Conservation (phyloP, 306 rosid genomes). For the Clitoria ternatea region DNA sequence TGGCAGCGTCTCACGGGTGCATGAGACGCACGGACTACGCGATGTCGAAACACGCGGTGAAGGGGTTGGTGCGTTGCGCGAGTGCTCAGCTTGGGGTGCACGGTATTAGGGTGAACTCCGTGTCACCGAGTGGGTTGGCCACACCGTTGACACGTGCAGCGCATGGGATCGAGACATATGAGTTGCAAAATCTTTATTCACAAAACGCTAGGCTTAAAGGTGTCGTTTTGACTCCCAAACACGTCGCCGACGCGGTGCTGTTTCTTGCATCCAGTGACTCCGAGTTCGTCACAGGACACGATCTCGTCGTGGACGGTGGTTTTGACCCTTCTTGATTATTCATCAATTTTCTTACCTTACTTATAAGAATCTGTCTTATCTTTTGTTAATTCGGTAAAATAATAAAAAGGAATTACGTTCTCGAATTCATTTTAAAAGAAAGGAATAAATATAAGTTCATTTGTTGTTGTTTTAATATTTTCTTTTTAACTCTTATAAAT, state of each 20-base stretch:
- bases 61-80: slow-evolving; percentile 43
- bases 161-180: neutral
- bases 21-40: slow-evolving; percentile 14
- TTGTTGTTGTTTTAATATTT: too few relatives aligned
- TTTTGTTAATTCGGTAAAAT: too few relatives aligned
- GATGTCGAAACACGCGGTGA: slow-evolving; percentile 68
- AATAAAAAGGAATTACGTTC: too few relatives aligned
- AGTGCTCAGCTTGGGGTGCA: slow-evolving; percentile 6
- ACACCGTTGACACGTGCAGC: slow-evolving; percentile 28
- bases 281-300: slow-evolving; percentile 43
- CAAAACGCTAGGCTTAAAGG: slow-evolving; percentile 35
- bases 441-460: too few relatives aligned
- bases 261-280: slow-evolving; percentile 45
- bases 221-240: slow-evolving; percentile 26
- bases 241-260: slow-evolving; percentile 48
- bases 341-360: too few relatives aligned
- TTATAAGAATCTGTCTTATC: too few relatives aligned
- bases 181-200: neutral
- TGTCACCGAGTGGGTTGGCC: slow-evolving; percentile 39
- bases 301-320: slow-evolving; percentile 44
- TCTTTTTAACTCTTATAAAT: too few relatives aligned
- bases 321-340: neutral
- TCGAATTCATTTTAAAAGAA: too few relatives aligned
- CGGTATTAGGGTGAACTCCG: slow-evolving; percentile 56
- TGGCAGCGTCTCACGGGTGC: neutral